Conservation (phyloP, 140 eudicot species). For the Anethum foeniculum region DNA sequence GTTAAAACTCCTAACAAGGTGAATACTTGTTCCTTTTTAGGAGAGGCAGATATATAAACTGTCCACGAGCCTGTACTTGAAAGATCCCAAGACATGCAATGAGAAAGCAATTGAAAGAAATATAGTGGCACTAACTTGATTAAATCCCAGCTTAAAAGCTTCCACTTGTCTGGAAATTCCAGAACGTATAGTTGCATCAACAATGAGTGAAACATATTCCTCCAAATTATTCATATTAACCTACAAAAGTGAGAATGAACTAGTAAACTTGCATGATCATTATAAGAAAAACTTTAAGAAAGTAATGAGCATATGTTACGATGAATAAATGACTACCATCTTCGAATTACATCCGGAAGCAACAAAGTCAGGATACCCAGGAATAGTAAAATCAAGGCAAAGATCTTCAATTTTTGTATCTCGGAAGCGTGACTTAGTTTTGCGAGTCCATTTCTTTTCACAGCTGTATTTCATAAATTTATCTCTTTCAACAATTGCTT, state of each 20-base stretch:
- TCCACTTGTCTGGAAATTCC: slow-evolving; percentile 89
- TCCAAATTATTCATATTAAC: slow-evolving; percentile 58
- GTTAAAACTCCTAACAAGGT: background rate
- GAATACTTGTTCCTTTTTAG: background rate
- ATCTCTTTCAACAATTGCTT: slow-evolving; percentile 65
- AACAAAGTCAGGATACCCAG: slow-evolving; percentile 79
- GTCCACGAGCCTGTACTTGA: background rate
- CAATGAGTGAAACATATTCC: slow-evolving; percentile 52
- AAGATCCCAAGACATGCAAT: background rate
- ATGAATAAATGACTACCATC: slow-evolving; percentile 43
- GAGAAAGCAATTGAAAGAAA: background rate
- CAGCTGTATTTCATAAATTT: slow-evolving; percentile 26
- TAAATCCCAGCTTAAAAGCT: slow-evolving; percentile 79
- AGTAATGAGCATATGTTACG: background rate
- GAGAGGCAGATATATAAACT: background rate
- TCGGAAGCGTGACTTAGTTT: slow-evolving; percentile 39
- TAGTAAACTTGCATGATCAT: background rate
- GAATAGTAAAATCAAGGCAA: slow-evolving; percentile 83
- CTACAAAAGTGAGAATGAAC: slow-evolving; percentile 29
- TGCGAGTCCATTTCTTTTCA: slow-evolving; percentile 23
- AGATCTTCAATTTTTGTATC: slow-evolving; percentile 62
- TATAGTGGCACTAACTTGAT: slow-evolving; percentile 44
- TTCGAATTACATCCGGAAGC: slow-evolving; percentile 33
- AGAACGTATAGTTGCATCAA: slow-evolving; percentile 62
- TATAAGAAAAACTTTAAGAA: background rate